Conservation (phyloP, 495 filamentous ascomycete genomes). For the Lichenothelia convexa region DNA sequence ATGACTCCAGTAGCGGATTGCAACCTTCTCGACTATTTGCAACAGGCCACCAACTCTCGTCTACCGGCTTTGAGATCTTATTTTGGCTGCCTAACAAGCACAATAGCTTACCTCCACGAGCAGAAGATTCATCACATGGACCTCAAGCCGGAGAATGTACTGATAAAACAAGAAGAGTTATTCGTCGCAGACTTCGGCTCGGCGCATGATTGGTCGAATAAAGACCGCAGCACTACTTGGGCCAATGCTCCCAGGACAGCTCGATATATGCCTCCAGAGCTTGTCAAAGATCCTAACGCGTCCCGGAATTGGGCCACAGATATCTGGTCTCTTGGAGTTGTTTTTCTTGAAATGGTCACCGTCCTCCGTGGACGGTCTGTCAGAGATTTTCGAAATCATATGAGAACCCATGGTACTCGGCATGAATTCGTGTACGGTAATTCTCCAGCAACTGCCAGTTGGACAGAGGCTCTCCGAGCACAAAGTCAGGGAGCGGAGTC, state of each 20-base stretch:
- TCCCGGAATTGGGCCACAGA: not conserved
- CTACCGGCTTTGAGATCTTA: not conserved
- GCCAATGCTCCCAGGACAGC: not conserved
- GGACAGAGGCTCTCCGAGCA: no score
- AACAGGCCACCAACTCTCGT: not conserved
- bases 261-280: constrained; percentile 2
- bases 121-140: constrained; percentile 3
- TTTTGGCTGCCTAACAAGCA: constrained; percentile 1
- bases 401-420: no score
- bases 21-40: constrained; percentile 2
- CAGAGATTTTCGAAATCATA: no score
- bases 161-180: constrained; percentile 1
- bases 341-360: constrained; percentile 3
- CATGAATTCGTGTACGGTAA: no score
- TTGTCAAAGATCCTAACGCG: not conserved
- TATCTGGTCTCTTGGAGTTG: constrained; percentile 5
- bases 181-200: constrained; percentile 4
- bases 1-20: constrained; percentile 3
- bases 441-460: no score
- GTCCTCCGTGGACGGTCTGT: no score
- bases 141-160: constrained; percentile 2
- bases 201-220: constrained; percentile 1
- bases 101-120: constrained; percentile 2
- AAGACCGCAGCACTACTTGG: not conserved
- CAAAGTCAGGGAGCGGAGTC: no score